Percentiles rank a stretch among this genome's conserved stretches.
phyloP scores from a whole-genome alignment of 2,329 filamentous ascomycete species.

The Exophiala aquamarina region DNA sequence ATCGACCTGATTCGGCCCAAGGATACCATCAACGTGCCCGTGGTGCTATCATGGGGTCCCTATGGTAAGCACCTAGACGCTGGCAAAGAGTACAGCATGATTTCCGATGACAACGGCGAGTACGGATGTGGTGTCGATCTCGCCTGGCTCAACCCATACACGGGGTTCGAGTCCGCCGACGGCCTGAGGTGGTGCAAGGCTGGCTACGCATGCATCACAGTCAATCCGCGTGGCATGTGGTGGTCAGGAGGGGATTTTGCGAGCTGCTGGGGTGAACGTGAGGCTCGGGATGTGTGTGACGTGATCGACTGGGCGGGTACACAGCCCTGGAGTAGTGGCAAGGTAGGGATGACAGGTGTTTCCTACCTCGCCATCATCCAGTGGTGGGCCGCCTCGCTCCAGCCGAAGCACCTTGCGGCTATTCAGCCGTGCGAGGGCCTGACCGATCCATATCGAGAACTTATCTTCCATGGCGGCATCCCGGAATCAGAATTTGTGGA shows the following conservation, averaged over 20 bases:
- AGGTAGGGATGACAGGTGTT: constrained; percentile 52
- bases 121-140: not conserved
- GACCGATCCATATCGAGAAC: constrained; percentile 57
- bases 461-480: constrained; percentile 54
- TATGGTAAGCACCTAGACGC: constrained; percentile 60
- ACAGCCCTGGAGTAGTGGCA: constrained; percentile 51
- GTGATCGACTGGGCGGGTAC: constrained; percentile 54
- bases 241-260: constrained; percentile 53
- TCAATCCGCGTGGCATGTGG: constrained; percentile 52
- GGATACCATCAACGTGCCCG: constrained; percentile 45
- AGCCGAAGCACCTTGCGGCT: constrained; percentile 51
- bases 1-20: not conserved
- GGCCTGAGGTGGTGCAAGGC: constrained; percentile 56
- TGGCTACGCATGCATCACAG: constrained; percentile 56
- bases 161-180: constrained; percentile 60
- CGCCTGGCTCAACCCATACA: constrained; percentile 56
- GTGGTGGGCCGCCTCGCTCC: constrained; percentile 51
- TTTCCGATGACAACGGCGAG: constrained; percentile 2
- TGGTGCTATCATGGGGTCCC: constrained; percentile 69
- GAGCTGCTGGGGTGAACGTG: constrained; percentile 50
- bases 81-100: not conserved
- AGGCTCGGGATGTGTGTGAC: constrained; percentile 52
- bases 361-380: constrained; percentile 55
- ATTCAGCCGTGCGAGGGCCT: constrained; percentile 58
- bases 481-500: constrained; percentile 1